Base-by-base conservation (phyloP, 805 yeast genomes). In the Kockiozyma suomiensis region DNA sequence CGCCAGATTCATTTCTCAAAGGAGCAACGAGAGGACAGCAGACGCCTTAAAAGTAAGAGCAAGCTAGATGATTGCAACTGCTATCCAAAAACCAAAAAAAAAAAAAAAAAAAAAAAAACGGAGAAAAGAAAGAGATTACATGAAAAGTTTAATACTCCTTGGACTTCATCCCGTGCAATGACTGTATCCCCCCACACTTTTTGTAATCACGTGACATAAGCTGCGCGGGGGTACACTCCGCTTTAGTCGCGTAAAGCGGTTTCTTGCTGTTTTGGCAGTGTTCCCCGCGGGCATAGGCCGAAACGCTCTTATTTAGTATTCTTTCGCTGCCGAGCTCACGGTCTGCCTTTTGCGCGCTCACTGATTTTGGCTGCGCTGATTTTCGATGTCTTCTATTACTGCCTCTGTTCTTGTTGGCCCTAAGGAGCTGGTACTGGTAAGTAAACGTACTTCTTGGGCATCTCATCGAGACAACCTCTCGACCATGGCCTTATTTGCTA, bases 11-110 rank as follows among this genome's bases (percentile, higher is more conserved):
- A 12, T 13, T 54, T 8, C 30, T 40, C 50, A 62, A 62, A 7
- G 66, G 65, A 4, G 65, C 55, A 17, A 61, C 45, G 8, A 61
- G 46, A 13, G 65, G 65, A 61, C 65, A 61, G 51, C 59, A 60
- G 12, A 59, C 64, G 12, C 66, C 66, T n/a, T n/a, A n/a, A 62
- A 48, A 3, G 49, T 33, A 45, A 62, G 50, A 17, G 46, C 28
- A 4, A 61, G 55, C 15, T 28, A 35, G 15, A 59, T 54, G 45
- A 49, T 49, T n/a, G 17, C 28, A 12, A 13, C n/a, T 10, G 19
- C 4, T 13, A 25, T 17, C 6, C 21, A 17, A 28, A 17, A 23
- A 15, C 5, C 13, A 25, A 17, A 46, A 46, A 12, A n/a, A 4
- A 28, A 46, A 7, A n/a, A 2, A 28, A 17, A 6, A 17, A 17